Percentiles rank a stretch among this genome's conserved stretches.
phyloP scores from a whole-genome alignment of 2,329 filamentous ascomycete species.

The Curvularia verruculosa region DNA sequence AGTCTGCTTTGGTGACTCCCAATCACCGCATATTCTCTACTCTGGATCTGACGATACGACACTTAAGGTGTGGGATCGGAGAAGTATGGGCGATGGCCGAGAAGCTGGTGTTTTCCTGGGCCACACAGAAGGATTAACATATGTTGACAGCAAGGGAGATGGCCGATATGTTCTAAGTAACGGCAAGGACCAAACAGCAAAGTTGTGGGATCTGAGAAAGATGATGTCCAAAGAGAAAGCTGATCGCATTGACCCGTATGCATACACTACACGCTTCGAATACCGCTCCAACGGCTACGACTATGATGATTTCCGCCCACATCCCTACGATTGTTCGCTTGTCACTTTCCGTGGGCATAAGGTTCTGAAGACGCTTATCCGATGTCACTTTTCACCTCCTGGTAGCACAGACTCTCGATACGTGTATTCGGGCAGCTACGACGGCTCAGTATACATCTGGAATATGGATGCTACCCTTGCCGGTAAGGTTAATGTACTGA shows the following conservation, averaged over 20 bases:
- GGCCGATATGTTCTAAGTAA: conserved; percentile 90
- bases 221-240: conserved; percentile 77
- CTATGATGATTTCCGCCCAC: conserved; percentile 69
- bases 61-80: conserved; percentile 93
- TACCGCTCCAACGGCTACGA: conserved; percentile 74
- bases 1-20: conserved; percentile 90
- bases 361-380: conserved; percentile 86
- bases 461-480: conserved; percentile 90
- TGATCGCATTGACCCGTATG: conserved; percentile 61
- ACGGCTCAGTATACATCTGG: conserved; percentile 89
- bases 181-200: conserved; percentile 95
- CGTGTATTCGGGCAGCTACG: conserved; percentile 88
- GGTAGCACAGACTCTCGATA: conserved; percentile 86
- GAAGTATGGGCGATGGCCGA: conserved; percentile 67
- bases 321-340: conserved; percentile 86
- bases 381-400: conserved; percentile 92
- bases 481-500: conserved; percentile 75
- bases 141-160: conserved; percentile 82
- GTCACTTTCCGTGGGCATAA: conserved; percentile 93
- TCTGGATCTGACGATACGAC: conserved; percentile 94
- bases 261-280: conserved; percentile 70
- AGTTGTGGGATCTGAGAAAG: conserved; percentile 93
- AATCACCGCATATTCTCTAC: conserved; percentile 91
- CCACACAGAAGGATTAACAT: conserved; percentile 69
- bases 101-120: conserved; percentile 70